Evolutionary conservation across 345 rosid genomes (phyloP).

Genomic region (Salix viminalis): DNA sequence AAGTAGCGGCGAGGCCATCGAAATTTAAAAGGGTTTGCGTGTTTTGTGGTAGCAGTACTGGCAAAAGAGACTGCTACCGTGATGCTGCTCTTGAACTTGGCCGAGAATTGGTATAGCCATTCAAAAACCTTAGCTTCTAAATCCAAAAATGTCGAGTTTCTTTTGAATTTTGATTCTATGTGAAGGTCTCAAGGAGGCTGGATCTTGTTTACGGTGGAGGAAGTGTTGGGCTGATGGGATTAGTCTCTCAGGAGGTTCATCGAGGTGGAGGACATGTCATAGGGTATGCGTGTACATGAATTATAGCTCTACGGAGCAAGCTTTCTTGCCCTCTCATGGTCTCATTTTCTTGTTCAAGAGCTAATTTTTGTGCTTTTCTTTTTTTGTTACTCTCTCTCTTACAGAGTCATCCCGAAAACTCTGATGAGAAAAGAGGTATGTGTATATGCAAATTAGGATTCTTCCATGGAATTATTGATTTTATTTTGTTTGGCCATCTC

Average conservation of each 20-base stretch:
- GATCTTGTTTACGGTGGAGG: conserved; percentile 79
- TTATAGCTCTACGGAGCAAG: not conserved
- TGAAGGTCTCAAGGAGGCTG: conserved; percentile 50
- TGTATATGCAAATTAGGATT: not conserved
- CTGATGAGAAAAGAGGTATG: conserved; percentile 89
- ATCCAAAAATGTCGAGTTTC: not conserved
- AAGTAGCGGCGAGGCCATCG: conserved; percentile 37
- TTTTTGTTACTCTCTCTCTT: not conserved
- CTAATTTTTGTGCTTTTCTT: not conserved
- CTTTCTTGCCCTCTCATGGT: not conserved
- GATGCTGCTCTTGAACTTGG: conserved; percentile 82
- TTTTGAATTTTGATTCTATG: not conserved
- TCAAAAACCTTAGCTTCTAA: not conserved
- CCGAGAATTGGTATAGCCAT: conserved; percentile 57
- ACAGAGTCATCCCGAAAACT: conserved; percentile 79
- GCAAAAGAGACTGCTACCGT: conserved; percentile 59
- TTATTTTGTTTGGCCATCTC: not conserved
- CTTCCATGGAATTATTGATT: no score
- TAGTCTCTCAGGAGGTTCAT: conserved; percentile 62
- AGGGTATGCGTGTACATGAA: conserved; percentile 35
- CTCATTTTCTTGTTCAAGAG: not conserved
- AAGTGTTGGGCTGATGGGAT: conserved; percentile 67
- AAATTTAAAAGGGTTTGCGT: conserved; percentile 84
- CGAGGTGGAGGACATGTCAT: conserved; percentile 63
- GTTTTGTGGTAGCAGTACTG: conserved; percentile 87